Evolutionary conservation across 2,329 filamentous ascomycete species (phyloP), one percentile per base, ranked within the genome.

Genomic region (Colletotrichum euphorbiae): DNA sequence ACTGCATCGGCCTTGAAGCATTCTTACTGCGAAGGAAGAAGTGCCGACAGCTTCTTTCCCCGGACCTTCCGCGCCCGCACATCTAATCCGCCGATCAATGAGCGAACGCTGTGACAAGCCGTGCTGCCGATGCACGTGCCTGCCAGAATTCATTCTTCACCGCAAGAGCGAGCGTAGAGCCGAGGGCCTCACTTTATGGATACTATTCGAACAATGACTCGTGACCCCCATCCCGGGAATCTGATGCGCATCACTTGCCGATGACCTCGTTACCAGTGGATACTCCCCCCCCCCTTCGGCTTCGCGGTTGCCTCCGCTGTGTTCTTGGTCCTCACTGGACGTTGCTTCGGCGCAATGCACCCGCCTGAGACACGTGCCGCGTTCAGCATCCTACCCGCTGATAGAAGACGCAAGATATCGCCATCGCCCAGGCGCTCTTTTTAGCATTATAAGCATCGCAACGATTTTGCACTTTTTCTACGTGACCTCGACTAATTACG

Each of bases 341-440:
- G 48, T 59, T 46, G 19, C 52, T 54, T 54, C 60, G 46, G 60
- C 54, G 65, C 38, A 65, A 19, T 15, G 46, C 51, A 17, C 65
- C 65, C 38, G 54, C 52, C 60, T 68, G 64, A 67, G 51, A 67
- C 60, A 45, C 36, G 38, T 45, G 60, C 40, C 61, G 31, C 33
- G 60, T 48, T 11, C 65, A 43, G 40, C 31, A 36, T 31, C 45
- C 31, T 48, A 45, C 38, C 52, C 19, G n/a, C 38, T 48, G 46
- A 65, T 65, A 63, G 65, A 17, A 50, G 15, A 58, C 31, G 46
- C 38, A 40, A 62, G 28, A 24, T 48, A 67, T 67, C 61, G 61
- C 65, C 54, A 46, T 55, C 46, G 33, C 65, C 65, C 61, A 50
- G 64, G 54, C 46, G 28, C 13, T 19, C 15, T 31, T 40, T 17